Conservation (phyloP, 2,329 filamentous ascomycete genomes). For the Apiospora malaysiana region DNA sequence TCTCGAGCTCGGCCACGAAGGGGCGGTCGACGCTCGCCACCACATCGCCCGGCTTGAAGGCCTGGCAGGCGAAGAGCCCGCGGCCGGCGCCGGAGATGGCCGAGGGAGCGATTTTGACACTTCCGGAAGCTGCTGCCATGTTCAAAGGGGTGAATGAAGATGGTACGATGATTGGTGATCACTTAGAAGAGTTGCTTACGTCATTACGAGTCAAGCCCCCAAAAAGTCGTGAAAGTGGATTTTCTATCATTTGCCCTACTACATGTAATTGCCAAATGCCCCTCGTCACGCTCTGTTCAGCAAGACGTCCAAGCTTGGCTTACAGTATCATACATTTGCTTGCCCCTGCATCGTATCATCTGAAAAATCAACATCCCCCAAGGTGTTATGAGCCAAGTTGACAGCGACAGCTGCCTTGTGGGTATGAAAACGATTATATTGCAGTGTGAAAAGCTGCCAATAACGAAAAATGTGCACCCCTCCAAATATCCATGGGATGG, state of each 20-base stretch:
- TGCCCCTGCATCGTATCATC: background rate
- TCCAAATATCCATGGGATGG: background rate
- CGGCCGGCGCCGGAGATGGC: conserved; percentile 33
- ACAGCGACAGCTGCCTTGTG: background rate
- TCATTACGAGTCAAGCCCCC: background rate
- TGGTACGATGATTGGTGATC: conserved; percentile 1
- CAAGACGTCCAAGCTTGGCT: background rate
- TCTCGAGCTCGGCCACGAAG: conserved; percentile 33
- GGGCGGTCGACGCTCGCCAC: conserved; percentile 34
- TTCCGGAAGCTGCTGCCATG: background rate
- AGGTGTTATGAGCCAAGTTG: background rate
- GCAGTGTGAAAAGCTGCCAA: background rate
- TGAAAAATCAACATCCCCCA: background rate
- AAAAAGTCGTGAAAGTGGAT: conserved; percentile 9
- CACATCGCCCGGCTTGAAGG: conserved; percentile 34
- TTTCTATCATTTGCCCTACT: background rate
- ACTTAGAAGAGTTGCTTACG: conserved; percentile 13
- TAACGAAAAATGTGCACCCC: background rate
- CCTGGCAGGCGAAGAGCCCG: conserved; percentile 34
- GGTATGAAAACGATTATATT: background rate
- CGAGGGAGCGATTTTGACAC: conserved; percentile 33
- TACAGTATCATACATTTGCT: background rate
- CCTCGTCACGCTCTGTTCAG: conserved; percentile 1
- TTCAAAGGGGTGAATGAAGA: background rate
- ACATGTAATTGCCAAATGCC: background rate